Conservation (phyloP, 208 protist genomes). For the Crithidia acanthocephali region DNA sequence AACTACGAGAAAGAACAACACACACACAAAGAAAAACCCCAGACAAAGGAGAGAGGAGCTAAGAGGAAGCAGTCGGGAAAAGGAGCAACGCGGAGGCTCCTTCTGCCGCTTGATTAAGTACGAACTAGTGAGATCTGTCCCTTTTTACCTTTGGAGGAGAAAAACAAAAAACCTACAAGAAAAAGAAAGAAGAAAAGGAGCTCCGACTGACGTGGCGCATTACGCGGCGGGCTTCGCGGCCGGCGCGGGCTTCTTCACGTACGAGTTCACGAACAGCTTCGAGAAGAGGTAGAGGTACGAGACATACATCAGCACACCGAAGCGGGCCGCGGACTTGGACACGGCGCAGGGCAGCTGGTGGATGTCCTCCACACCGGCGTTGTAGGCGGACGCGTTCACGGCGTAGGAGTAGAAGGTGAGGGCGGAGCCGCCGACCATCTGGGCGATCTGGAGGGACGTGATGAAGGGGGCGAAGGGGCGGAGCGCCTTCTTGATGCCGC, state of each 20-base stretch:
- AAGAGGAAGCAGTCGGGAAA: too few species aligned
- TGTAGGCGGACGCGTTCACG: constrained; percentile 44
- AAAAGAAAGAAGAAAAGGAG: background rate
- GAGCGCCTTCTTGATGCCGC: constrained; percentile 62
- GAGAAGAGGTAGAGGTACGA: constrained; percentile 92
- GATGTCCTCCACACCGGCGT: constrained; percentile 44
- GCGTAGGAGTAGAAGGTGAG: constrained; percentile 59
- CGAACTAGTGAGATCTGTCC: too few species aligned
- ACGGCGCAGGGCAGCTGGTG: constrained; percentile 58
- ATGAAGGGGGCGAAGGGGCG: constrained; percentile 84
- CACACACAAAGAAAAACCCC: too few species aligned
- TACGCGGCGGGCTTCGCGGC: constrained; percentile 34
- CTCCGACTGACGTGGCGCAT: background rate
- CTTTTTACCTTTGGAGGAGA: background rate
- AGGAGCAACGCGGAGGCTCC: background rate
- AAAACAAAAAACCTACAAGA: background rate
- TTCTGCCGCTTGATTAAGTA: background rate
- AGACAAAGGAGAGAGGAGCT: background rate
- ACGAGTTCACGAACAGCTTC: constrained; percentile 84
- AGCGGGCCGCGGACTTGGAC: constrained; percentile 42
- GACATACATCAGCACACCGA: constrained; percentile 90
- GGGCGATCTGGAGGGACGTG: constrained; percentile 87
- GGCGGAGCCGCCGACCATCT: constrained; percentile 87
- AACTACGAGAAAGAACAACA: background rate
- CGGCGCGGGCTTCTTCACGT: constrained; percentile 47